Evolutionary conservation across 345 rosid genomes (phyloP), one percentile per base, ranked within the genome.

Genomic region (Melaleuca alternifolia): DNA sequence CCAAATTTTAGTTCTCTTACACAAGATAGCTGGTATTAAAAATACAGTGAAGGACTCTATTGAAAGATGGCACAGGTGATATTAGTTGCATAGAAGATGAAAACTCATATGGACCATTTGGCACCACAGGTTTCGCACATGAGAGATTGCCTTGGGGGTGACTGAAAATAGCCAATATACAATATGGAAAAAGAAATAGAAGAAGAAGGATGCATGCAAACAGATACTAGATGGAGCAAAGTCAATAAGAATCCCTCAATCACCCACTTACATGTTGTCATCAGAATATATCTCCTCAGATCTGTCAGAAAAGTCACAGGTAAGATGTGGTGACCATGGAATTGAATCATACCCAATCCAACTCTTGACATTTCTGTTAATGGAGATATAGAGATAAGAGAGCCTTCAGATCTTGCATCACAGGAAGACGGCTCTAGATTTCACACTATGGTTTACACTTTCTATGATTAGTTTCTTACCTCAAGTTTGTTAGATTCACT

Each of bases 291-390:
- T 54, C 59, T 54, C 59, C 59, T 54, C 9, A 2, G 59, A 54
- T 54, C 10, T 54, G n/a, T 10, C 0, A 0, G n/a, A 54, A 23
- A 23, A 54, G 59, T 7, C 0, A n/a, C 33, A 61, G 37, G 28
- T 61, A 28, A 61, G 75, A 61, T 3, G 2, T 61, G 75, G 41
- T 28, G 20, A 28, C 75, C 75, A 28, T 28, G 20, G 41, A 61
- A 61, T 61, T 61, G 41, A 14, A 28, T 61, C 41, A 61, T 1
- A 61, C 41, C 2, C 41, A 61, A 1, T 28, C 20, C 75, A 61
- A 54, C 14, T 28, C 75, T 28, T 2, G 15, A 14, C 41, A 37
- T 14, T 61, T 59, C 14, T 6, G 9, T 59, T 6, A 28, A 10
- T 61, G 20, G 6, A 28, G 75, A 28, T 18, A 61, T 28, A 61